Conservation (phyloP, 2,329 filamentous ascomycete species). For the Monilinia vaccinii-corymbosi region DNA sequence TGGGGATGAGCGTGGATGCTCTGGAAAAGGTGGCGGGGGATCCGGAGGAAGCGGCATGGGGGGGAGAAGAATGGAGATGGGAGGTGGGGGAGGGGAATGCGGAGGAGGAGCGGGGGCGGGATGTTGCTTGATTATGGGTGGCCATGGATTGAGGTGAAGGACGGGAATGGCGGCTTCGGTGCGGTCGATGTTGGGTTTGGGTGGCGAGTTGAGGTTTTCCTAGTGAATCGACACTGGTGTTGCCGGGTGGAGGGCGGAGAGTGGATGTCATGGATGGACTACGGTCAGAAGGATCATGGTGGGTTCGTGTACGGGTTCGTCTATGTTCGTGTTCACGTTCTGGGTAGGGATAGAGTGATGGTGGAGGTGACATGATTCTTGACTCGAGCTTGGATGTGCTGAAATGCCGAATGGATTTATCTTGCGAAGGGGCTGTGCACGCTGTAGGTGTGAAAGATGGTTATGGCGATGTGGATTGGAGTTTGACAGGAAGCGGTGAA, state of each 20-base stretch:
- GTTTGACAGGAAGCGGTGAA: not conserved
- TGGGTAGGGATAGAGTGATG: not conserved
- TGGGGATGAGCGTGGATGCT: not conserved
- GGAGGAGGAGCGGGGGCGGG: not conserved
- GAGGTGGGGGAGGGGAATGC: not conserved
- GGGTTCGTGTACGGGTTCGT: not conserved
- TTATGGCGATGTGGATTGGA: not conserved
- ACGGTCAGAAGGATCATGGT: not conserved
- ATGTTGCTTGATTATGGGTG: not conserved
- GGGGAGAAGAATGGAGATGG: not conserved
- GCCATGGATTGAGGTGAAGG: not conserved
- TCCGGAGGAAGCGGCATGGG: not conserved
- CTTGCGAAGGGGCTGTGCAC: not conserved
- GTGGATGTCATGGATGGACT: conserved; percentile 2
- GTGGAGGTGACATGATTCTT: not conserved
- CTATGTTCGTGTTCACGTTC: not conserved
- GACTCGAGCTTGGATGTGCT: not conserved
- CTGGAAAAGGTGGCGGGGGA: not conserved
- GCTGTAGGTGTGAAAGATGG: not conserved
- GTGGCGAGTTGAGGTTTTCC: not conserved
- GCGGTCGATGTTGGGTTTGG: not conserved
- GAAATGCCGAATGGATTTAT: not conserved
- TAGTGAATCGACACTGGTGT: not conserved
- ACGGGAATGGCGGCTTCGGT: not conserved
- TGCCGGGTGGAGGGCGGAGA: not conserved